Conservation (phyloP, 1,284 basidiomycete genomes). For the Phylloporus gajari region DNA sequence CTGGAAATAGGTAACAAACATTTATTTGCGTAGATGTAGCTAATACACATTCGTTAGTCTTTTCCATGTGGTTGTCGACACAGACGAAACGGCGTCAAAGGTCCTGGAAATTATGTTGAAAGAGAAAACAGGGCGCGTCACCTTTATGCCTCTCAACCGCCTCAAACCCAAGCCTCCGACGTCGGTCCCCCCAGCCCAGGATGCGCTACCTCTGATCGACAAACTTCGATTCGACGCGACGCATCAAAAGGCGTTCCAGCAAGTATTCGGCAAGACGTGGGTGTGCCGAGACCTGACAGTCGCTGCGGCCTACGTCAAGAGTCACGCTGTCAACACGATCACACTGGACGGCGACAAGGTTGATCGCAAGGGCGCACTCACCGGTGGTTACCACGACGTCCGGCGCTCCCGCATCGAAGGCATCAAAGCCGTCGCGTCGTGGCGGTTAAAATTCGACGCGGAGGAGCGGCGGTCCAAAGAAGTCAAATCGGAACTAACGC, state of each 20-base stretch:
- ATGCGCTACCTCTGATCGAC: constrained; percentile 88
- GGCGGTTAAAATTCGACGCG: constrained; percentile 78
- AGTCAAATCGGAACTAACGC: constrained; percentile 75
- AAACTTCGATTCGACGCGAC: constrained; percentile 83
- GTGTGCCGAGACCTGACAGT: constrained; percentile 93
- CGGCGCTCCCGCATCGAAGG: constrained; percentile 90
- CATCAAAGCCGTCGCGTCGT: constrained; percentile 81
- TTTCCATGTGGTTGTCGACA: constrained; percentile 98
- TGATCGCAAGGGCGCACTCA: constrained; percentile 94
- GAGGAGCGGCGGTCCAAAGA: constrained; percentile 76
- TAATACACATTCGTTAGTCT: constrained; percentile 56
- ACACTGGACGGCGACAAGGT: constrained; percentile 98
- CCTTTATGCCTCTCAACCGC: constrained; percentile 99
- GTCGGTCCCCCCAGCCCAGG: constrained; percentile 78
- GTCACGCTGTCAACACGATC: constrained; percentile 95
- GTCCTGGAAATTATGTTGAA: constrained; percentile 93
- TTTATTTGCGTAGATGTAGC: not conserved
- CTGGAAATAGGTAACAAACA: constrained; percentile 82
- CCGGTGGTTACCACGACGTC: constrained; percentile 96
- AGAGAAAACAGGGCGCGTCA: constrained; percentile 93
- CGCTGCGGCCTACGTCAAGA: constrained; percentile 94
- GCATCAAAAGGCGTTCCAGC: constrained; percentile 89
- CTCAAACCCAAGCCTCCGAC: constrained; percentile 80
- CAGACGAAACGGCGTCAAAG: constrained; percentile 88
- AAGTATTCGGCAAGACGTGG: constrained; percentile 98